These are phyloP conservation scores for Blastobotrys niveus DNA, from an alignment of 1,139 yeast species.

Conservation along the genomic window DNA sequence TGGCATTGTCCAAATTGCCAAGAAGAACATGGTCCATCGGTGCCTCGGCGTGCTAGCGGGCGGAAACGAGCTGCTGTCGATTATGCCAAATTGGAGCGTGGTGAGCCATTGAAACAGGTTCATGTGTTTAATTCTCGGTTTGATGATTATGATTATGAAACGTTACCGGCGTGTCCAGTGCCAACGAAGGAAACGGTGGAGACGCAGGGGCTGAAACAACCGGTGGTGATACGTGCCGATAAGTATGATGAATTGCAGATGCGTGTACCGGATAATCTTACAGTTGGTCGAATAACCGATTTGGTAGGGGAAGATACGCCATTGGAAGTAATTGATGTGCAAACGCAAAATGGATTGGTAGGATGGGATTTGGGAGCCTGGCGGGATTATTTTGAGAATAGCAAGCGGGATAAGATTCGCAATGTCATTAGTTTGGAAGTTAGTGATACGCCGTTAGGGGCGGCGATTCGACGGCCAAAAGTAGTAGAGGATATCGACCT, in stretches of 20 bases:
- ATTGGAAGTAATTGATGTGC: conserved; percentile 85
- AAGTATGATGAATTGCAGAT: conserved; percentile 38
- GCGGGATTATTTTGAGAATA: conserved; percentile 61
- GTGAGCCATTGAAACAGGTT: conserved; percentile 55
- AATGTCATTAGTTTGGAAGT: conserved; percentile 82
- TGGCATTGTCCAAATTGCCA: conserved; percentile 55
- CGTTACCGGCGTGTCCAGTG: conserved; percentile 25
- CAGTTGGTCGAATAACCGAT: conserved; percentile 54
- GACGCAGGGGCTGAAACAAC: conserved; percentile 33
- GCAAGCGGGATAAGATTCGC: conserved; percentile 56
- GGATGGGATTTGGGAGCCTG: conserved; percentile 71
- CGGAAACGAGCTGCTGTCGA: conserved; percentile 55
- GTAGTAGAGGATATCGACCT: conserved; percentile 65
- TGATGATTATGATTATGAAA: conserved; percentile 15
- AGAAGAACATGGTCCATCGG: conserved; percentile 47
- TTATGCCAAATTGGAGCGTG: conserved; percentile 74
- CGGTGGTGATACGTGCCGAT: conserved; percentile 37
- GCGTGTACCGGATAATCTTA: conserved; percentile 41
- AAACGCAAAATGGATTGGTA: conserved; percentile 58
- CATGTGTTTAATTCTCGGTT: conserved; percentile 38
- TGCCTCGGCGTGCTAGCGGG: conserved; percentile 50
- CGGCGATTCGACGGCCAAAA: conserved; percentile 52
- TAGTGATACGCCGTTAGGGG: conserved; percentile 51
- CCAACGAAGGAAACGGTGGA: conserved; percentile 40
- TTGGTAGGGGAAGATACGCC: conserved; percentile 57